A percentile compares a stretch with the other conserved stretches of the same genome.
Conservation (phyloP, 108 stramenopile genomes). For the Skeletonema costatum region DNA sequence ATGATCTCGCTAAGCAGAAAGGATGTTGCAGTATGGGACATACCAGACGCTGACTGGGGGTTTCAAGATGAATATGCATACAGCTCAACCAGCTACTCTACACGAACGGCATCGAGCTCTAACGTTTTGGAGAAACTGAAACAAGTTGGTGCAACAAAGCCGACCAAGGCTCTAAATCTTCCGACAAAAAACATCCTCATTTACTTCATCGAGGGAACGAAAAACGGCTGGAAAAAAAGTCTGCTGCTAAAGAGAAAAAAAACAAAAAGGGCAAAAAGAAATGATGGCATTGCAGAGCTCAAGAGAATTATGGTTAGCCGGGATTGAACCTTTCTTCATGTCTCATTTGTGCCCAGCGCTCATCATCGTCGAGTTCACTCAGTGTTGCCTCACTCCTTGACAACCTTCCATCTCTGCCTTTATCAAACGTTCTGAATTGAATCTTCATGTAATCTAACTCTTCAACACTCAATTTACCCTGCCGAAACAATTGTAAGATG, state of each 20-base stretch:
- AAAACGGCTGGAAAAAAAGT: conserved; percentile 51
- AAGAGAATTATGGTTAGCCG: not conserved
- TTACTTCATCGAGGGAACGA: conserved; percentile 57
- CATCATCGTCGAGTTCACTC: not conserved
- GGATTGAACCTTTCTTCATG: not conserved
- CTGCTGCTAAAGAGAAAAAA: conserved; percentile 30
- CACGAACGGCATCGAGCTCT: not conserved
- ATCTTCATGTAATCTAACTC: conserved; percentile 40
- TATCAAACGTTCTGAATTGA: conserved; percentile 52
- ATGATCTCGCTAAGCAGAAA: conserved; percentile 48
- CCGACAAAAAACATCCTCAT: conserved; percentile 3
- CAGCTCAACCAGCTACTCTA: not conserved
- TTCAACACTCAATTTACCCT: conserved; percentile 39
- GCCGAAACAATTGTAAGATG: conserved; percentile 57
- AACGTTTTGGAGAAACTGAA: conserved; percentile 29
- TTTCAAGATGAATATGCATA: conserved; percentile 32
- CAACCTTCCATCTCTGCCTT: conserved; percentile 30
- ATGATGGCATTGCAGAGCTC: not conserved
- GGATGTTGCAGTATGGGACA: conserved; percentile 78
- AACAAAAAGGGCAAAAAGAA: conserved; percentile 37
- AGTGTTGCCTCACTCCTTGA: not conserved
- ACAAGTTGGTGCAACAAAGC: conserved; percentile 8
- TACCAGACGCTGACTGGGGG: conserved; percentile 38
- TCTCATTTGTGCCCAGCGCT: not conserved
- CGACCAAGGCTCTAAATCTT: conserved; percentile 4